Evolutionary conservation across 177 flowering plant genomes (phyloP).

Genomic region (Tripterygium wilfordii): DNA sequence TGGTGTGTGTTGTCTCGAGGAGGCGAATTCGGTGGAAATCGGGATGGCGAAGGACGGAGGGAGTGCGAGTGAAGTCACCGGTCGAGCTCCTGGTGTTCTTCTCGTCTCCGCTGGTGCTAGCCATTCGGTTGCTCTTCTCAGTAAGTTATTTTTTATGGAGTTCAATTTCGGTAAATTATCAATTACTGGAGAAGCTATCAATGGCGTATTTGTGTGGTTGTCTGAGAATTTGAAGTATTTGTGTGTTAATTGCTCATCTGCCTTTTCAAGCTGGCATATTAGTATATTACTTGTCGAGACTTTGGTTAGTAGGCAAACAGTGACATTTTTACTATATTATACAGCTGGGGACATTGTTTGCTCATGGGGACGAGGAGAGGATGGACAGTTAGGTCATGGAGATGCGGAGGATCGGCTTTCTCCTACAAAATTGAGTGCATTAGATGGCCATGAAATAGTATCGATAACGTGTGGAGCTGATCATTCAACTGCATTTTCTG

Average conservation of each 20-base stretch:
- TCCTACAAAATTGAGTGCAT: conserved; percentile 77
- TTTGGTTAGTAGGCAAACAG: not conserved
- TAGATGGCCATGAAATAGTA: conserved; percentile 65
- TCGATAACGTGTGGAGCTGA: conserved; percentile 94
- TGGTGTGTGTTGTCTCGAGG: too few relatives aligned
- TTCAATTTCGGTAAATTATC: too few relatives aligned
- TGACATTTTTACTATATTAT: not conserved
- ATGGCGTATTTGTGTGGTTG: too few relatives aligned
- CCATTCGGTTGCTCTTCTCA: conserved; percentile 85
- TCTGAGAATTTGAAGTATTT: too few relatives aligned
- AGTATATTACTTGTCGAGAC: too few relatives aligned
- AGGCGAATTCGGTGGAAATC: too few relatives aligned
- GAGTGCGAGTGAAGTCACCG: conserved; percentile 15
- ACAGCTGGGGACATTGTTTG: conserved; percentile 83
- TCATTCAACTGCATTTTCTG: conserved; percentile 86
- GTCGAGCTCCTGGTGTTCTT: conserved; percentile 42
- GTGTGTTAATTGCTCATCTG: too few relatives aligned
- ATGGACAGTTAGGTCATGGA: conserved; percentile 96
- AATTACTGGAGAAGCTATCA: too few relatives aligned
- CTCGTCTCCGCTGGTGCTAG: conserved; percentile 94
- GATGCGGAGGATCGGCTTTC: conserved; percentile 87
- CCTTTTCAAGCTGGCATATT: too few relatives aligned
- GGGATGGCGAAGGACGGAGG: conserved; percentile 15
- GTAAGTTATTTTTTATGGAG: conserved; percentile 43
- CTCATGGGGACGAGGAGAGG: conserved; percentile 99